Conservation (phyloP, 2,329 filamentous ascomycete genomes). For the Penicillium oxalicum region DNA sequence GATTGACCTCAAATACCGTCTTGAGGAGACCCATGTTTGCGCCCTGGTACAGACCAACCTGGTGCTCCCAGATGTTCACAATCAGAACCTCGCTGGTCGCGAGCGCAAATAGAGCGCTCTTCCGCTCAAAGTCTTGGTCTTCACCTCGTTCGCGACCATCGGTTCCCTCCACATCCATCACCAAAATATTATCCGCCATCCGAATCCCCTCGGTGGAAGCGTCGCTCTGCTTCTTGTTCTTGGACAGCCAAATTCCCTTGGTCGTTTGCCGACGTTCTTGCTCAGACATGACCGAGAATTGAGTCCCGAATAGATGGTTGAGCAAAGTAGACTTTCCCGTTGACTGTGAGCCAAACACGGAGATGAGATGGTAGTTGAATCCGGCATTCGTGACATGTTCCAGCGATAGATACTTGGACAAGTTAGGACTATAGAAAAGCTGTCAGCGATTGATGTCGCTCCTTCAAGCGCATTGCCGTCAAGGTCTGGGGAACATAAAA, state of each 20-base stretch:
- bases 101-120: conserved; percentile 93
- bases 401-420: conserved; percentile 74
- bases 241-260: conserved; percentile 99
- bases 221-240: conserved; percentile 67
- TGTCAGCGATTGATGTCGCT: conserved; percentile 9
- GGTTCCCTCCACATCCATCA: conserved; percentile 98
- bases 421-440: conserved; percentile 53
- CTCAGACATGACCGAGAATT: conserved; percentile 98
- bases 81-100: conserved; percentile 97
- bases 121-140: conserved; percentile 97
- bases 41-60: conserved; percentile 95
- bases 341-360: conserved; percentile 96
- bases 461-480: not conserved
- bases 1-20: conserved; percentile 97
- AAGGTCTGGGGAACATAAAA: conserved; percentile 1
- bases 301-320: conserved; percentile 90
- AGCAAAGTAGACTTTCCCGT: conserved; percentile 96
- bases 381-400: conserved; percentile 79
- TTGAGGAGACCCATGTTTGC: conserved; percentile 98
- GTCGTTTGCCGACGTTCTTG: conserved; percentile 90
- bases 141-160: conserved; percentile 94
- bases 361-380: conserved; percentile 99
- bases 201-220: conserved; percentile 39
- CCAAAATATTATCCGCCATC: conserved; percentile 96
- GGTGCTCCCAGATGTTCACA: conserved; percentile 99